Evolutionary conservation across 2,329 filamentous ascomycete species (phyloP), one percentile per base, ranked within the genome.

Genomic region (Neopestalotiopsis clavispora): DNA sequence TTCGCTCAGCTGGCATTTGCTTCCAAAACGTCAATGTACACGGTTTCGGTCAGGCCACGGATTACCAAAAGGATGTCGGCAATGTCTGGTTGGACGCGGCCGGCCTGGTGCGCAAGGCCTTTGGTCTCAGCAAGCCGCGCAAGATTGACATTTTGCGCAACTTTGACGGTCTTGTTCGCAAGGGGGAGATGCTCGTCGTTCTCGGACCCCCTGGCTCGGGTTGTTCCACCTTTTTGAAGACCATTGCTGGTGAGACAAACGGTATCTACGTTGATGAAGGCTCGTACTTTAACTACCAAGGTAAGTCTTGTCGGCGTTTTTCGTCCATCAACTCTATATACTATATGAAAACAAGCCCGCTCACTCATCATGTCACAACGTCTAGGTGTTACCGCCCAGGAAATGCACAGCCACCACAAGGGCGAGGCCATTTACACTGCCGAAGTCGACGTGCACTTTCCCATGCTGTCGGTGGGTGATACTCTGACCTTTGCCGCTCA

Each of bases 371-470:
- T 28, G 23, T 28, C 23, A 28, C 23, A 28, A 28, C 28, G 14
- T 34, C 32, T 38, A 62, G 88, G 90, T 73, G 86, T 93, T 75
- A 83, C 87, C 3, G 86, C 92, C 69, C 81, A 92, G 74, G 87
- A 93, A 76, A 94, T 95, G 91, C 88, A 92, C 81, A 88, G 87
- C 17, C 84, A 87, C 70, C 94, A 95, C 82, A 89, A 91, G 30
- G 93, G 93, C 71, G 93, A 96, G 80, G 92, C 92, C 70, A 94
- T 95, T 78, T 96, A 95, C 81, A 94, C 92, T 0, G 92, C 92
- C 69, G 93, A 95, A 78, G 90, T 92, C 45, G 94, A 96, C 77
- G 90, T 92, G 3, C 92, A 94, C 79, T 94, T 94, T 75, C 91
- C 92, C 9, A 87, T 90, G 80, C 81, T 95, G 73, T 90, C 88